A percentile compares a stretch with the other conserved stretches of the same genome.
Conservation (phyloP, 768 basidiomycete species). For the Xanthoconium purpureum region DNA sequence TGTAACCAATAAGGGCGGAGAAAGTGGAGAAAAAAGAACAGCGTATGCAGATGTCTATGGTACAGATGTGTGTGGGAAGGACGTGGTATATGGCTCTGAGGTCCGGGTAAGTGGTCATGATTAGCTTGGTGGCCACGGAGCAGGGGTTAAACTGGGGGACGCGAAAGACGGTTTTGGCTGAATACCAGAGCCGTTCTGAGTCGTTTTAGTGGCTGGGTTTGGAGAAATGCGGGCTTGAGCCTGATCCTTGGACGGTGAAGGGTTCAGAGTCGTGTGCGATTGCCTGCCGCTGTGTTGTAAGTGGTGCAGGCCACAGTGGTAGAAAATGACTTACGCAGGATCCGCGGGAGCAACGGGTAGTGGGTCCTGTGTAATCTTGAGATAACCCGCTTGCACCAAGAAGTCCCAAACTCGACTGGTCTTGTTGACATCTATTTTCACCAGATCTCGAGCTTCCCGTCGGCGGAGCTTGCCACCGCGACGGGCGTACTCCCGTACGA, state of each 20-base stretch:
- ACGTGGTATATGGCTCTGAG: neutral
- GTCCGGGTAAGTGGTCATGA: neutral
- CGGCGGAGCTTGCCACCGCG: conserved; percentile 84
- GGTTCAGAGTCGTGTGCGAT: conserved; percentile 9
- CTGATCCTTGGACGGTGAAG: conserved; percentile 29
- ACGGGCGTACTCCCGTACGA: conserved; percentile 89
- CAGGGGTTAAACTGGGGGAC: conserved; percentile 24
- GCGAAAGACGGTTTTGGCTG: conserved; percentile 20
- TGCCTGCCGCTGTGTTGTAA: conserved; percentile 12
- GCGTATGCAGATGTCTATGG: conserved; percentile 25
- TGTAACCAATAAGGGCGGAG: conserved; percentile 9
- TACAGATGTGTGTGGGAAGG: conserved; percentile 25
- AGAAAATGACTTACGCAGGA: conserved; percentile 31
- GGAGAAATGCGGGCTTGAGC: conserved; percentile 12
- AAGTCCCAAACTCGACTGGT: conserved; percentile 93
- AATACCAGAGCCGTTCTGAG: conserved; percentile 17
- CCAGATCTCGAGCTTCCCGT: conserved; percentile 83
- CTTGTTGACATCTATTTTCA: conserved; percentile 93
- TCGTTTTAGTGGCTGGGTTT: conserved; percentile 14
- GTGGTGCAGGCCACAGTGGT: neutral
- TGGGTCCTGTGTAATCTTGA: conserved; percentile 63
- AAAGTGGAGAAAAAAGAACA: neutral
- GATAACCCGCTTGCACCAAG: conserved; percentile 78
- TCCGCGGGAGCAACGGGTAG: conserved; percentile 35
- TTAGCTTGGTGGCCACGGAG: conserved; percentile 22